Percentiles rank a stretch among this genome's conserved stretches.
phyloP scores from a whole-genome alignment of 2,329 filamentous ascomycete species.

The Tolypocladium pustulatum region DNA sequence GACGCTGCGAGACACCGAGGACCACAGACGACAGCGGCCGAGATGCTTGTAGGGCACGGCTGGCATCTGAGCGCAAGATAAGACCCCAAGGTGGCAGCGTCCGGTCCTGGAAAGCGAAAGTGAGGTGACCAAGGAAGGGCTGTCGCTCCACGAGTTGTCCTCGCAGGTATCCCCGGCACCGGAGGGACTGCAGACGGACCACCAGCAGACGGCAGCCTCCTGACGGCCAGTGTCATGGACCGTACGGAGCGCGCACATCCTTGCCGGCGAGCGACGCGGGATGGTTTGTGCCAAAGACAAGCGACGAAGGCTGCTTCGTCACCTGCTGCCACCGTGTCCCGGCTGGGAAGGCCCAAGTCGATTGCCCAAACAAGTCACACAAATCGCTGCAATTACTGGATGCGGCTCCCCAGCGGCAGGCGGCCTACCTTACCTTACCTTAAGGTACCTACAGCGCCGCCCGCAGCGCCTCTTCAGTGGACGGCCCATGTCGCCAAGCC shows the following conservation, averaged over 20 bases:
- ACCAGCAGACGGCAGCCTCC: background rate
- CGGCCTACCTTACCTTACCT: too few species aligned
- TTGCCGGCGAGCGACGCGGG: background rate
- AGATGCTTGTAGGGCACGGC: background rate
- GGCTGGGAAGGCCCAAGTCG: background rate
- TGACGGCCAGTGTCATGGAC: background rate
- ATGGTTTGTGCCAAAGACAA: background rate
- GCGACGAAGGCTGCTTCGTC: too few species aligned
- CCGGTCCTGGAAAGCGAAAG: background rate
- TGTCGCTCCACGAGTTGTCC: too few species aligned
- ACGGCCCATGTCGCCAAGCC: background rate
- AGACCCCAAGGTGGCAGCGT: background rate
- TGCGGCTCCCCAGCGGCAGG: background rate
- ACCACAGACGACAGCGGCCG: slow-evolving; percentile 5
- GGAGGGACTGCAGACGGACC: background rate
- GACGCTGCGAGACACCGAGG: slow-evolving; percentile 11
- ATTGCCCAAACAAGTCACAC: background rate
- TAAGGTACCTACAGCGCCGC: background rate
- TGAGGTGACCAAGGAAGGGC: too few species aligned
- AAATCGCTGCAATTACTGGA: background rate
- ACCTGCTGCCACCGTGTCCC: background rate
- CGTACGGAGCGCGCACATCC: background rate
- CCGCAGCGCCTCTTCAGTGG: background rate
- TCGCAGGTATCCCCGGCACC: too few species aligned
- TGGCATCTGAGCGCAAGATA: background rate